Conservation (phyloP, 176 grass and related monocot genomes). For the Carex pumila region DNA sequence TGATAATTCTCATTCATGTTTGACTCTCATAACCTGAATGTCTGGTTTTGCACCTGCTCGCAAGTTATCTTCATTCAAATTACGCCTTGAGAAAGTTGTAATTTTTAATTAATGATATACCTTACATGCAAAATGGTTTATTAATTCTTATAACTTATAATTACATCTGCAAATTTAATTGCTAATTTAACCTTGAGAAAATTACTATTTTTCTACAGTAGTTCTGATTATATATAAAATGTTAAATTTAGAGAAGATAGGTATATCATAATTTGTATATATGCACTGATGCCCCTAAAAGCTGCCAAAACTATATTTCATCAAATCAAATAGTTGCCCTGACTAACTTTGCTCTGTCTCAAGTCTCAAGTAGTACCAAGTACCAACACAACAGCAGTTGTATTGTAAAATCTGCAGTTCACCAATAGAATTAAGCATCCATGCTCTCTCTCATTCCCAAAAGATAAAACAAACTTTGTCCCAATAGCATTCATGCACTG, state of each 20-base stretch:
- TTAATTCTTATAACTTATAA: too few relatives aligned
- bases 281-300: neutral
- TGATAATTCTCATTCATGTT: too few relatives aligned
- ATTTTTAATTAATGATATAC: neutral
- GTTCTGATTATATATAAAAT: too few relatives aligned
- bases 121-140: neutral
- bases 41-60: too few relatives aligned
- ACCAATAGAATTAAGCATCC: neutral
- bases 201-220: neutral
- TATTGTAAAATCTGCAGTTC: neutral
- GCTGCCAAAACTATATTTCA: neutral
- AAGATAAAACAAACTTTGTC: slow-evolving; percentile 10
- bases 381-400: neutral
- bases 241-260: too few relatives aligned
- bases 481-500: slow-evolving; percentile 7
- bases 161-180: neutral
- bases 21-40: too few relatives aligned
- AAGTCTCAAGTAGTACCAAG: neutral
- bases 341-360: neutral
- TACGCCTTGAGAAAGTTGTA: neutral
- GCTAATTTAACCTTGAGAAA: too few relatives aligned
- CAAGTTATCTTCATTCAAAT: neutral
- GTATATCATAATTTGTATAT: neutral
- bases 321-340: too few relatives aligned
- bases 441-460: slow-evolving; percentile 13